A percentile compares a stretch with the other conserved stretches of the same genome.
Evolutionary conservation across 441 rosid species (phyloP).

Genomic region (Eutrema salsugineum): DNA sequence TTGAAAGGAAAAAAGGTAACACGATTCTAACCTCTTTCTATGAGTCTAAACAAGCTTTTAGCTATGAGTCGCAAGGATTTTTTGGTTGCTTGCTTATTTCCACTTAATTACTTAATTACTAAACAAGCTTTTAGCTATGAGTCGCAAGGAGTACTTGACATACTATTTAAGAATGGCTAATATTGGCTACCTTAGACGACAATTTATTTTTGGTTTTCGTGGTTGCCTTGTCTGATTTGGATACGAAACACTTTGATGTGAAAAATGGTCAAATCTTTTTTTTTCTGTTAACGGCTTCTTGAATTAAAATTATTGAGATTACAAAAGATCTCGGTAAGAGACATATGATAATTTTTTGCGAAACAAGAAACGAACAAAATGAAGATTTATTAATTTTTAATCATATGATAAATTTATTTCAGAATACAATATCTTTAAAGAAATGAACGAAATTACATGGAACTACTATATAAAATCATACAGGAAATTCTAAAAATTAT

Average conservation of each 20-base stretch:
- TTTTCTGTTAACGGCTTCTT: too few species aligned
- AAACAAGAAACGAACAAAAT: neutral
- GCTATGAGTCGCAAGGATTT: slow-evolving; percentile 2
- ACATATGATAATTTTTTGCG: too few species aligned
- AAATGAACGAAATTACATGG: neutral
- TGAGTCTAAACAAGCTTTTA: slow-evolving; percentile 2
- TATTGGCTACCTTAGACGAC: neutral
- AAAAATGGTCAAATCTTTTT: slow-evolving; percentile 3
- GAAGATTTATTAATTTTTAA: neutral
- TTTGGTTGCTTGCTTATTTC: slow-evolving; percentile 15
- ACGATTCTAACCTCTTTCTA: slow-evolving; percentile 5
- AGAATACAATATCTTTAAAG: neutral
- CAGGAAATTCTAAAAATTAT: neutral
- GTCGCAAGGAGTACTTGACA: neutral
- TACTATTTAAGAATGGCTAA: neutral
- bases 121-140: slow-evolving; percentile 3
- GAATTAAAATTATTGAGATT: too few species aligned
- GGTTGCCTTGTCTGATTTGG: slow-evolving; percentile 19
- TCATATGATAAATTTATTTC: neutral
- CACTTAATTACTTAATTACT: too few species aligned
- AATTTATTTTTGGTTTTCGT: neutral
- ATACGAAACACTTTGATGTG: slow-evolving; percentile 16
- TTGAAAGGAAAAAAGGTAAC: slow-evolving; percentile 17
- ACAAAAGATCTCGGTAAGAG: too few species aligned
- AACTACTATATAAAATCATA: neutral